phyloP scores from a whole-genome alignment of 257 asterid genomes.

The Lycium barbarum region DNA sequence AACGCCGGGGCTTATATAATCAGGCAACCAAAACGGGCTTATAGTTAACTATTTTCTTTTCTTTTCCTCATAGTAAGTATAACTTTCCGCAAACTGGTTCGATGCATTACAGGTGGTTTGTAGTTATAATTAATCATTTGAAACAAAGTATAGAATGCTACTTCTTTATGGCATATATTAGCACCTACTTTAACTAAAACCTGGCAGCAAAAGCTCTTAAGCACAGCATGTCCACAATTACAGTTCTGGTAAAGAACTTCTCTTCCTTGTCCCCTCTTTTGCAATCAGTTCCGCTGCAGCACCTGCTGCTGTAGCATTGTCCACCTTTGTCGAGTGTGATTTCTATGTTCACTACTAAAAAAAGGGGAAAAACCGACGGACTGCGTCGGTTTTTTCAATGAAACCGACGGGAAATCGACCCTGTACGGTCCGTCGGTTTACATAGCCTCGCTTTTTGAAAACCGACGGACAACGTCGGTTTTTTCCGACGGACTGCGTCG shows the following conservation, averaged over 20 bases:
- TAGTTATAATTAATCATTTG: neutral
- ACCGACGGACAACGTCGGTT: too few species aligned
- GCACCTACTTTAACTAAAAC: conserved; percentile 22
- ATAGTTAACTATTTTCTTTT: neutral
- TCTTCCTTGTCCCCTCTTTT: conserved; percentile 28
- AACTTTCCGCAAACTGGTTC: neutral
- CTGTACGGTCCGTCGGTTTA: too few species aligned
- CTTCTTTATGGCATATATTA: neutral
- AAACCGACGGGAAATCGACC: too few species aligned
- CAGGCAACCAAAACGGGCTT: neutral
- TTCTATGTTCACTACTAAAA: too few species aligned
- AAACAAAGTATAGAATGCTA: neutral
- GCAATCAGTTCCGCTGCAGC: conserved; percentile 10
- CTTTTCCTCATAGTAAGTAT: neutral
- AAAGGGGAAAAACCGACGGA: too few species aligned
- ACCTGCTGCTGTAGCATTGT: conserved; percentile 5
- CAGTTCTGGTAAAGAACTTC: neutral
- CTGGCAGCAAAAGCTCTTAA: neutral
- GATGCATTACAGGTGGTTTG: neutral
- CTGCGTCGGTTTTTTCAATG: too few species aligned
- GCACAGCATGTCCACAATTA: neutral
- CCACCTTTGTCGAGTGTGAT: conserved; percentile 16
- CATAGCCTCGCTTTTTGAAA: too few species aligned
- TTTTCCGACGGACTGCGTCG: too few species aligned
- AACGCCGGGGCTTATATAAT: neutral